Conservation (phyloP, 805 yeast species). For the Metschnikowia kunwiensis region DNA sequence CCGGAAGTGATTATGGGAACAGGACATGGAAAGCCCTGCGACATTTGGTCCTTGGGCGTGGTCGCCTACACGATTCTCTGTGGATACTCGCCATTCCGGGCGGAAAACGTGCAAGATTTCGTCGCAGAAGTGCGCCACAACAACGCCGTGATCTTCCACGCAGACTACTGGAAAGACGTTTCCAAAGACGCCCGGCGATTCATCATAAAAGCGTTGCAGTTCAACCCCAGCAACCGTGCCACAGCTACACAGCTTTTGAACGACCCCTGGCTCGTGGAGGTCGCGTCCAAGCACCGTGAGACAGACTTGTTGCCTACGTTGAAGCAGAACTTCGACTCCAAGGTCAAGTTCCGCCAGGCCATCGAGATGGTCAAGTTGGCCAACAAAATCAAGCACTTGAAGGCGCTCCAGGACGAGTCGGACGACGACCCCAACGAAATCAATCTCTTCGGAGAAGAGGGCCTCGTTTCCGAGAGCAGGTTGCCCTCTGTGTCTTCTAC, state of each 20-base stretch:
- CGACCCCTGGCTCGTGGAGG: slow-evolving; percentile 67
- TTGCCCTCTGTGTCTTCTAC: too few relatives aligned
- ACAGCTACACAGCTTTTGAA: slow-evolving; percentile 60
- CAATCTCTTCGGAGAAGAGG: slow-evolving; percentile 38
- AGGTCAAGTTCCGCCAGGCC: slow-evolving; percentile 78
- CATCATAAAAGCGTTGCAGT: slow-evolving; percentile 65
- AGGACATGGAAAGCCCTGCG: slow-evolving; percentile 96
- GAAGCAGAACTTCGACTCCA: slow-evolving; percentile 79
- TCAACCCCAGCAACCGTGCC: slow-evolving; percentile 65
- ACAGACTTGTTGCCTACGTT: slow-evolving; percentile 79
- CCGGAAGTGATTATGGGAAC: slow-evolving; percentile 81
- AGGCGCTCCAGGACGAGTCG: slow-evolving; percentile 54
- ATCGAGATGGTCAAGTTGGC: slow-evolving; percentile 79
- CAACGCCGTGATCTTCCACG: slow-evolving; percentile 80
- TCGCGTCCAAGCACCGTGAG: slow-evolving; percentile 47
- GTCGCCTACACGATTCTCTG: slow-evolving; percentile 85
- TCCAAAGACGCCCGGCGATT: slow-evolving; percentile 79
- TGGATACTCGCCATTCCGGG: slow-evolving; percentile 88
- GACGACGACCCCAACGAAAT: slow-evolving; percentile 53
- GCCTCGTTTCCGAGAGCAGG: slow-evolving; percentile 13
- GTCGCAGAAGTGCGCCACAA: slow-evolving; percentile 70
- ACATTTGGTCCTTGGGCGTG: slow-evolving; percentile 93
- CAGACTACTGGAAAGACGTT: slow-evolving; percentile 80
- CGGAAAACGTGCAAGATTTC: slow-evolving; percentile 80
- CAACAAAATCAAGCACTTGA: slow-evolving; percentile 72